Base-by-base conservation (phyloP, 495 filamentous ascomycete genomes). In the Aspergillus funiculosus region DNA sequence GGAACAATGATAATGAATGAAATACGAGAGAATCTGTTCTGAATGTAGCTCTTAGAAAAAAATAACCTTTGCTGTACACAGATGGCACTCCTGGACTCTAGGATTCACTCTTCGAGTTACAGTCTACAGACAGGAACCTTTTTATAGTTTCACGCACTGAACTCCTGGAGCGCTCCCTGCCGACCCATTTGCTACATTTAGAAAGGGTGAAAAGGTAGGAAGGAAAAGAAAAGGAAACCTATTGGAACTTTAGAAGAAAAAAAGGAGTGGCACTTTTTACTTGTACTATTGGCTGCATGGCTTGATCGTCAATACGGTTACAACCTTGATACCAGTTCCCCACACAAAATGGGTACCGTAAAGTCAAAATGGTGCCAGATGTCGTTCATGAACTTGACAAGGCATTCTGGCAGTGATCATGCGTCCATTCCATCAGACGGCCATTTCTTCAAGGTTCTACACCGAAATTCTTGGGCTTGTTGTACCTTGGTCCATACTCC, bases 71-170 rank as follows among this genome's bases (percentile, higher is more conserved):
- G n/a, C n/a, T n/a, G n/a, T n/a, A n/a, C n/a, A n/a, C n/a, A n/a
- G n/a, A n/a, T n/a, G n/a, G n/a, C n/a, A n/a, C n/a, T n/a, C n/a
- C n/a, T n/a, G n/a, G n/a, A n/a, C n/a, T n/a, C 39, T 27, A 41
- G 11, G 14, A 27, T 42, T 11, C 26, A 24, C 27, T 26, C 20
- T 26, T 36, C 20, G n/a, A 21, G 24, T 26, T n/a, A n/a, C n/a
- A n/a, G n/a, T n/a, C n/a, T n/a, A n/a, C n/a, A n/a, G n/a, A n/a
- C n/a, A n/a, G n/a, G 9, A 34, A 50, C 32, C 10, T 48, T 20
- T 40, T 36, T 41, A 29, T 47, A 37, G 43, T 38, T 42, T 37
- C 41, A 34, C 50, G 46, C 50, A 52, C 46, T 26, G n/a, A 19
- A 9, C 19, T 17, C 26, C 32, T 29, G 9, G 11, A 29, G 32